Evolutionary conservation across 2,329 filamentous ascomycete species (phyloP), one percentile per base, ranked within the genome.

Genomic region (Penicillium sp.): DNA sequence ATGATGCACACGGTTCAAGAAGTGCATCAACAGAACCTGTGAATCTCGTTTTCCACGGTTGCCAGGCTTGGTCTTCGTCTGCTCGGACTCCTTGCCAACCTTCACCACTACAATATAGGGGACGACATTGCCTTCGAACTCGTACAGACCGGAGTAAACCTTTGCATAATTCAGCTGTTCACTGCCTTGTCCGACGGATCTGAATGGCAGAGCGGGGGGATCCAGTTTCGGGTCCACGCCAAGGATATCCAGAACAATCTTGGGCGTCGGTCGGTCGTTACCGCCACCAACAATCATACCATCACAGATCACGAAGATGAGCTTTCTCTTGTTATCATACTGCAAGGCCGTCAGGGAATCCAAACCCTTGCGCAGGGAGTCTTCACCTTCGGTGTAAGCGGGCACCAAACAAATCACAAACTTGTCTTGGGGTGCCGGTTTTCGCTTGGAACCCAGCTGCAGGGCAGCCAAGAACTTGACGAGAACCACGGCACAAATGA

Each of bases 231-330:
- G 93, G 68, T 98, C 93, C 54, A 99, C 95, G 33, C 95, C 95
- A 13, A 99, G 87, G 68, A 99, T 96, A 71, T 99, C 95, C 53
- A 99, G 83, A 24, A 99, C 93, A 64, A 99, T 99, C 60, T 93
- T 87, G 44, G 95, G 95, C 0, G 95, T 99, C 7, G 95, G 91
- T 60, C 92, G 86, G 73, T 99, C 95, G 76, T 99, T 99, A 70
- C 95, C 95, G 78, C 97, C 93, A 69, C 95, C 95, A 64, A 99
- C 96, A 80, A 99, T 99, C 93, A 99, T 98, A 77, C 95, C 95
- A 70, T 99, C 95, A 70, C 95, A 99, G 62, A 99, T 82, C 60
- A 99, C 83, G 63, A 96, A 86, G 26, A 99, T 81, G 13, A 99
- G 83, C 80, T 99, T 99, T 70, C 95, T 91, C 80, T 99, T 99